Evolutionary conservation across 1,284 basidiomycete species (phyloP).

Genomic region (Fomitiporia mediterranea): DNA sequence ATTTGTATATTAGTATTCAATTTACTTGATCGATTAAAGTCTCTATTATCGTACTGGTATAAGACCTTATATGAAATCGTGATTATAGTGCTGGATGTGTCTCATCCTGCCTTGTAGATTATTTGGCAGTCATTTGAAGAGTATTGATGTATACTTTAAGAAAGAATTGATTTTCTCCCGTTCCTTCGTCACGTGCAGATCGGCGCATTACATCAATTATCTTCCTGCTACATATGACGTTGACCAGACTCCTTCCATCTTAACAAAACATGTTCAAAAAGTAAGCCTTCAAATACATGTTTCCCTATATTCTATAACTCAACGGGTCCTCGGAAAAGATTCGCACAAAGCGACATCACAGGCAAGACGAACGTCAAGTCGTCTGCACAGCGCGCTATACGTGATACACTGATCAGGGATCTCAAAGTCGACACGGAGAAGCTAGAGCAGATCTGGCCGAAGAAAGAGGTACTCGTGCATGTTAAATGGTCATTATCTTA

Average conservation of each 20-base stretch:
- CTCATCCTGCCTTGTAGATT: no score
- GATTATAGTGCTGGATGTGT: no score
- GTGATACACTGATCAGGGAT: conserved; percentile 76
- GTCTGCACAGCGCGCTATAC: conserved; percentile 88
- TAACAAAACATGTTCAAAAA: conserved; percentile 23
- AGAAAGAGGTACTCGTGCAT: conserved; percentile 91
- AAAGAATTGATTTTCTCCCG: neutral
- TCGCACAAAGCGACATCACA: conserved; percentile 82
- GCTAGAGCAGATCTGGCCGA: conserved; percentile 94
- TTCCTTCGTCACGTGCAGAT: neutral
- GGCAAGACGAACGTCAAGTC: conserved; percentile 94
- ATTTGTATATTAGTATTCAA: no score
- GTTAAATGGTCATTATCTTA: conserved; percentile 92
- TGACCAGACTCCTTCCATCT: neutral
- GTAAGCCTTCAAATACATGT: conserved; percentile 9
- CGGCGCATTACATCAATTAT: neutral
- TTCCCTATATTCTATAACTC: conserved; percentile 4
- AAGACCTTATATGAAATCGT: no score
- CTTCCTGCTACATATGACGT: neutral
- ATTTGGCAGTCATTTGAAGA: no score
- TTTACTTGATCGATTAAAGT: no score
- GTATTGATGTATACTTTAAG: no score
- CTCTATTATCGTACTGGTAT: no score
- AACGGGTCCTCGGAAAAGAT: conserved; percentile 48
- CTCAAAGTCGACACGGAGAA: conserved; percentile 79